A percentile compares a stretch with the other conserved stretches of the same genome.
These are phyloP conservation scores for Nepenthes alata DNA, from an alignment of 179 eudicot species.

Conservation along the genomic window DNA sequence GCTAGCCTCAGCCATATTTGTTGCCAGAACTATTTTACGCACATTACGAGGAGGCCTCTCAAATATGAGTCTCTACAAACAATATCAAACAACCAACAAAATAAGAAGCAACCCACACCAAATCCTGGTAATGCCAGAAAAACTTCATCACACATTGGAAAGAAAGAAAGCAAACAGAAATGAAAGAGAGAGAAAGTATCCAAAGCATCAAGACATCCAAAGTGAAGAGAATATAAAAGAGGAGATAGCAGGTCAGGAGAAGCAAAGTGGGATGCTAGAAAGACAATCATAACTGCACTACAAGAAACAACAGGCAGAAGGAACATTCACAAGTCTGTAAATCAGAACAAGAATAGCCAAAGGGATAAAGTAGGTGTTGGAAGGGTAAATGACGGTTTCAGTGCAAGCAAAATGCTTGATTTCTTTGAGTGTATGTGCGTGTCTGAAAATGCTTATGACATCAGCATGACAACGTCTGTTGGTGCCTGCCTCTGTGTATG, in stretches of 20 bases:
- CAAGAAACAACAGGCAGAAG: no score
- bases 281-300: neutral
- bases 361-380: no score
- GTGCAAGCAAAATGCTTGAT: no score
- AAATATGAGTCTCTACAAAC: constrained; percentile 72
- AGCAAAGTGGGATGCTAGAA: neutral
- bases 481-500: no score
- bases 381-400: no score
- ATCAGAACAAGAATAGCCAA: no score
- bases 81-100: constrained; percentile 5
- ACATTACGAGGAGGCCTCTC: constrained; percentile 78
- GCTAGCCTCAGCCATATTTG: constrained; percentile 99
- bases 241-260: neutral
- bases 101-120: neutral
- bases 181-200: neutral
- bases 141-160: neutral
- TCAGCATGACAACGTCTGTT: no score
- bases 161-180: neutral
- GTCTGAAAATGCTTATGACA: no score
- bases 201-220: no score
- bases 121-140: neutral
- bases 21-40: constrained; percentile 86
- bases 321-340: no score
- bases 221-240: neutral
- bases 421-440: no score